A percentile compares a stretch with the other conserved stretches of the same genome.
Evolutionary conservation across 1,139 yeast species (phyloP).

Genomic region (Kodamaea derodonti): DNA sequence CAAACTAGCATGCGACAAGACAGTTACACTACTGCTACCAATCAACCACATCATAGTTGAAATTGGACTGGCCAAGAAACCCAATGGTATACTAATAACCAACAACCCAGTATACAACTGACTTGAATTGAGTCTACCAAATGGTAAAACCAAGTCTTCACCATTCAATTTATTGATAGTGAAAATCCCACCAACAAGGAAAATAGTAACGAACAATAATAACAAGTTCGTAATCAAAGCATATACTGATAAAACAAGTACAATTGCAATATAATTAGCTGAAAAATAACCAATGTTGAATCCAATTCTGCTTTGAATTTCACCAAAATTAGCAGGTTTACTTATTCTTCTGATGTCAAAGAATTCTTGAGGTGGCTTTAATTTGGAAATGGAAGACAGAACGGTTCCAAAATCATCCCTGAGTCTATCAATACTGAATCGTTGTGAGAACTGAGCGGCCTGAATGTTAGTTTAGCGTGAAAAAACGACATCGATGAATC

Average conservation of each 20-base stretch:
- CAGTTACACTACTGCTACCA: slow-evolving; percentile 88
- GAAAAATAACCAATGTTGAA: slow-evolving; percentile 86
- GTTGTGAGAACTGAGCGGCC: slow-evolving; percentile 17
- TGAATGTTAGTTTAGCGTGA: slow-evolving; percentile 11
- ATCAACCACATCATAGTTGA: slow-evolving; percentile 94
- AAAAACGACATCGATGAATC: too few relatives aligned
- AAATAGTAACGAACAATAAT: slow-evolving; percentile 73
- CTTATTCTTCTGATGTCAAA: slow-evolving; percentile 86
- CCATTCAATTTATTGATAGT: slow-evolving; percentile 81
- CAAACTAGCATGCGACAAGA: slow-evolving; percentile 86
- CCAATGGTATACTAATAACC: slow-evolving; percentile 78
- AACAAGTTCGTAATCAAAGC: slow-evolving; percentile 77
- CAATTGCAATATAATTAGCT: slow-evolving; percentile 77
- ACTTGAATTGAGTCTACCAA: slow-evolving; percentile 67
- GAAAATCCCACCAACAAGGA: slow-evolving; percentile 65
- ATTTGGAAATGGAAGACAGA: slow-evolving; percentile 63
- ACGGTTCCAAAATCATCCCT: slow-evolving; percentile 19
- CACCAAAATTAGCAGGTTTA: slow-evolving; percentile 86
- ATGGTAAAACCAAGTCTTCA: slow-evolving; percentile 69
- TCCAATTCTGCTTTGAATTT: slow-evolving; percentile 80
- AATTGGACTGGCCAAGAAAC: slow-evolving; percentile 89
- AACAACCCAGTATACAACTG: slow-evolving; percentile 87
- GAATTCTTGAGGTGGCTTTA: slow-evolving; percentile 89
- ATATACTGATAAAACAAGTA: slow-evolving; percentile 56
- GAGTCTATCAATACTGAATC: slow-evolving; percentile 22